A percentile compares a stretch with the other conserved stretches of the same genome.
Evolutionary conservation across 129 eudicot species (phyloP).

Genomic region (Sambucus nigra): DNA sequence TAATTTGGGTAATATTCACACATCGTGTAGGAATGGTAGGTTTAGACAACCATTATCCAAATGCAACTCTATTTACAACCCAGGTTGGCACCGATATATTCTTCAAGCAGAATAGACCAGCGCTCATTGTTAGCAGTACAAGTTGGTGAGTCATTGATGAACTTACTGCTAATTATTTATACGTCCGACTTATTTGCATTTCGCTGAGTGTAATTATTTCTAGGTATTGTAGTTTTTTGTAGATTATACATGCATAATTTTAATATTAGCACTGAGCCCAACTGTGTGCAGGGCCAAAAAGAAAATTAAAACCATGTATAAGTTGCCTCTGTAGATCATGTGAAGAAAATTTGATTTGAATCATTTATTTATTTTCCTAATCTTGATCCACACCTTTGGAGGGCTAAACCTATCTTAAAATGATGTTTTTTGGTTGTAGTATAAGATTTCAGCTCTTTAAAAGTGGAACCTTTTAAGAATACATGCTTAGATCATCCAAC

Average conservation of each 20-base stretch:
- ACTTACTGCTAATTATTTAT: neutral
- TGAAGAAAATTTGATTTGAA: no score
- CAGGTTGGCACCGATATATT: slow-evolving; percentile 32
- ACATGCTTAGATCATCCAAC: no score
- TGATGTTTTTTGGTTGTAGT: no score
- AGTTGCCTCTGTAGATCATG: no score
- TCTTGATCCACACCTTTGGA: no score
- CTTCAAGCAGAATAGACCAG: slow-evolving; percentile 72
- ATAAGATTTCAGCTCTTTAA: no score
- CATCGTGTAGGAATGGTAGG: slow-evolving; percentile 26
- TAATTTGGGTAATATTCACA: slow-evolving; percentile 8
- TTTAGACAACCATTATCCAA: slow-evolving; percentile 25
- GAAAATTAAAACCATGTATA: no score
- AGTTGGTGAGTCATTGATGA: slow-evolving; percentile 69
- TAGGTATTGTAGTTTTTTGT: neutral
- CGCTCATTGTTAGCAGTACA: slow-evolving; percentile 91
- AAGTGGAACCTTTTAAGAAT: no score
- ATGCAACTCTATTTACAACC: slow-evolving; percentile 53
- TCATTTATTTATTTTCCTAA: no score
- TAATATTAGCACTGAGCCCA: neutral
- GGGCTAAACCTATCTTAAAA: no score
- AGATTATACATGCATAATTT: neutral
- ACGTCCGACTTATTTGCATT: neutral
- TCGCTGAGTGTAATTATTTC: neutral
- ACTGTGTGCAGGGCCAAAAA: neutral